Base-by-base conservation (phyloP, 2,329 filamentous ascomycete genomes). In the Parastagonospora nodorum region DNA sequence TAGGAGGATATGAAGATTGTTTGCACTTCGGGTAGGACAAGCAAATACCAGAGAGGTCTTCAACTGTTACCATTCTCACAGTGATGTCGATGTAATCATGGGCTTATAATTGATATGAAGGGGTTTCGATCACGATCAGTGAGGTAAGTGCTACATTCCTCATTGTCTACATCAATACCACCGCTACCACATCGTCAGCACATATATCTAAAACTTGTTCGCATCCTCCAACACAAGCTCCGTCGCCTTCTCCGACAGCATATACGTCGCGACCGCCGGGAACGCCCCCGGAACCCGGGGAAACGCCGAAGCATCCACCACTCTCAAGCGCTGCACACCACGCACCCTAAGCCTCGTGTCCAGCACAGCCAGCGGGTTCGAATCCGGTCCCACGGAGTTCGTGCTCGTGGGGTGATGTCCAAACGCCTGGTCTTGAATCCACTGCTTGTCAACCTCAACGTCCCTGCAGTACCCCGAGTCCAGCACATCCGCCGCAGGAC, bases 281-380 rank as follows among this genome's bases (percentile, higher is more conserved):
- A 82, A 84, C 45, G 74, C 79, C 50, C 82, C 83, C 2, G 81
- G 81, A 39, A 51, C 50, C 28, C 57, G 56, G 1, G 60, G 62
- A 50, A 68, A 69, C 2, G 54, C 58, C 41, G 55, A 60, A 4
- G 63, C 62, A 50, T 67, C 66, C 7, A 66, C 60, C 6, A 85
- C 81, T 2, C 82, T 73, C 19, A 85, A 63, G 0, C 77, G 74
- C 45, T 74, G 68, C 2, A 83, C 77, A 1, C 82, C 82, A 8
- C 73, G 73, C 1, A 75, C 74, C 19, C 67, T 58, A 11, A 66
- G 60, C 39, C 66, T 63, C 1, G 58, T 61, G 57, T 74, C 73
- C 11, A 75, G 52, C 1, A 74, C 69, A 5, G 71, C 71, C 53
- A 68, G 51, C 5, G 52, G 46, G 43, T 74, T 63, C 28, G 58